These are phyloP conservation scores for Malassezia restricta DNA, from an alignment of 1,284 basidiomycete species.

Conservation along the genomic window DNA sequence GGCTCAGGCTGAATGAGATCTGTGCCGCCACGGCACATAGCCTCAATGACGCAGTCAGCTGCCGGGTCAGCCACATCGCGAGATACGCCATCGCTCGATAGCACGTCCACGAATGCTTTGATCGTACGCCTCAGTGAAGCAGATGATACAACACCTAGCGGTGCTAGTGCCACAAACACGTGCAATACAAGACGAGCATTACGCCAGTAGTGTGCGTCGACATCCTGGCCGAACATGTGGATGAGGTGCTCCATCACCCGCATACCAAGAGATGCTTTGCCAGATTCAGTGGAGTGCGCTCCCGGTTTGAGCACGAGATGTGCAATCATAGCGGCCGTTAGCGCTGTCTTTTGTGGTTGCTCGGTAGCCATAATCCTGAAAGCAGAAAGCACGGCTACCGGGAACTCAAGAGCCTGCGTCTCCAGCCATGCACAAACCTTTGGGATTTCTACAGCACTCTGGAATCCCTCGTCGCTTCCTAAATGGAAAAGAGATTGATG, in stretches of 20 bases:
- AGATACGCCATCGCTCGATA: conserved; percentile 74
- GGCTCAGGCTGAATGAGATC: conserved; percentile 20
- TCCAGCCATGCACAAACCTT: conserved; percentile 34
- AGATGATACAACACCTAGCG: conserved; percentile 56
- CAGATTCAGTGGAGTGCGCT: not conserved
- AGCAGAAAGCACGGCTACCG: conserved; percentile 23
- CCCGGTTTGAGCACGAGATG: conserved; percentile 18
- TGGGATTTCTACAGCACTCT: conserved; percentile 28
- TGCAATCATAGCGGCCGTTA: conserved; percentile 37
- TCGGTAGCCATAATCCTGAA: conserved; percentile 36
- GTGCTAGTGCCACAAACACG: conserved; percentile 49
- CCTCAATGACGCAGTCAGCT: conserved; percentile 73
- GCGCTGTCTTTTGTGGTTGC: conserved; percentile 31
- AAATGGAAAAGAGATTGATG: conserved; percentile 26
- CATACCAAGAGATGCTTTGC: conserved; percentile 25
- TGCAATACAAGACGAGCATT: conserved; percentile 34
- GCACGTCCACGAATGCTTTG: conserved; percentile 65
- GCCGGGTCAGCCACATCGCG: conserved; percentile 47
- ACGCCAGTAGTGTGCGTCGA: conserved; percentile 40
- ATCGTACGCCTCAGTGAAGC: conserved; percentile 66
- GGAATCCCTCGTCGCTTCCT: conserved; percentile 28
- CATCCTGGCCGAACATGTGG: conserved; percentile 32
- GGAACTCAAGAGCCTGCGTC: conserved; percentile 19
- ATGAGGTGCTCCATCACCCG: conserved; percentile 34
- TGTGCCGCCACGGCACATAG: conserved; percentile 50